These are phyloP conservation scores for Mortierella sp. DNA, from an alignment of 371 early-diverging fungal genomes.

Conservation along the genomic window DNA sequence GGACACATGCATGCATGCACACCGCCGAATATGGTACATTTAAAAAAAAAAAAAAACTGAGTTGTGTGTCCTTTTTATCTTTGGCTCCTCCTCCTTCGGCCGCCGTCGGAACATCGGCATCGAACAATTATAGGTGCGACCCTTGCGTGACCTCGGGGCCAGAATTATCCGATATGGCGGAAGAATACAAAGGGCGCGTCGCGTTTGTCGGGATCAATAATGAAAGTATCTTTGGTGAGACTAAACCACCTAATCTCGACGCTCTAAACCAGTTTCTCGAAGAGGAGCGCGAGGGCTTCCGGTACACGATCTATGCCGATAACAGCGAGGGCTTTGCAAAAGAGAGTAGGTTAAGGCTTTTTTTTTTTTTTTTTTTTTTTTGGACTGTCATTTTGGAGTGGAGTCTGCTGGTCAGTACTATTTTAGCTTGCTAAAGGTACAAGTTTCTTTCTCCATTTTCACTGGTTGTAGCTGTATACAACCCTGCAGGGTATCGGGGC, in stretches of 20 bases:
- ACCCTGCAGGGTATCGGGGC: conserved; percentile 40
- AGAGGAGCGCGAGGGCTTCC: conserved; percentile 30
- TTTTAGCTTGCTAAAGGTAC: neutral
- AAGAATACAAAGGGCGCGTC: conserved; percentile 29
- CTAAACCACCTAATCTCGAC: conserved; percentile 17
- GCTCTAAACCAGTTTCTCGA: conserved; percentile 25
- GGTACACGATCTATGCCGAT: conserved; percentile 39
- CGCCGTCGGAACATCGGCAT: neutral
- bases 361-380: neutral
- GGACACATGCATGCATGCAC: no score
- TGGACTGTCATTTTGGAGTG: neutral
- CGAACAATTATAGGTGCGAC: conserved; percentile 28
- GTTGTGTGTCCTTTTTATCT: neutral
- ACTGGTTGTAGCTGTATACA: conserved; percentile 21
- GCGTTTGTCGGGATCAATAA: conserved; percentile 47
- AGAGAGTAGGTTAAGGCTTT: conserved; percentile 28
- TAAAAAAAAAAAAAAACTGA: no score
- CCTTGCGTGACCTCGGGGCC: conserved; percentile 48
- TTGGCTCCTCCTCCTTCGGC: neutral
- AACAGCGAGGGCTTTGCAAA: conserved; percentile 42
- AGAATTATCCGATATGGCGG: conserved; percentile 38
- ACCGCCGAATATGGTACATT: no score
- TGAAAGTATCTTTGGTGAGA: conserved; percentile 48
- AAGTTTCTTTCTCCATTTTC: neutral
- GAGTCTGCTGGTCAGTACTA: neutral